Conservation (phyloP, 1,284 basidiomycete genomes). For the Flammula alnicola region DNA sequence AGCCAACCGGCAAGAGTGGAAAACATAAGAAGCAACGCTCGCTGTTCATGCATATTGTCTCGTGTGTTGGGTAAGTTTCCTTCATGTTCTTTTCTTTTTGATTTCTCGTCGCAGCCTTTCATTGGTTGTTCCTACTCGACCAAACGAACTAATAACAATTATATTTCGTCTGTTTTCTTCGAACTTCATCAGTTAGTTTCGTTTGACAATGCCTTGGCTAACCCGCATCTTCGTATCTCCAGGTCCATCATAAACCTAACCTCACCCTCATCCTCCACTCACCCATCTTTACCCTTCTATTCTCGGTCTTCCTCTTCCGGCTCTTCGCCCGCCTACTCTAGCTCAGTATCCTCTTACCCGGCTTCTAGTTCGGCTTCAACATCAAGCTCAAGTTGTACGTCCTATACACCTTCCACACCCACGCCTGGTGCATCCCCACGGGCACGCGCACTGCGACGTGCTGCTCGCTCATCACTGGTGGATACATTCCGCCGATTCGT, state of each 20-base stretch:
- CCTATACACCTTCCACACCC: slow-evolving; percentile 10
- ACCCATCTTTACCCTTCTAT: slow-evolving; percentile 25
- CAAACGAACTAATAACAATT: too few relatives aligned
- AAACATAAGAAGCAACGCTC: slow-evolving; percentile 61
- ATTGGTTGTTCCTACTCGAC: slow-evolving; percentile 17
- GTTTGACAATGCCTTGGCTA: too few relatives aligned
- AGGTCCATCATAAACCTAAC: slow-evolving; percentile 44
- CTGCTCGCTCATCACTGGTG: slow-evolving; percentile 75
- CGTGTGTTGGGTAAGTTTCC: slow-evolving; percentile 57
- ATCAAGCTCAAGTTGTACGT: slow-evolving; percentile 9
- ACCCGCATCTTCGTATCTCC: slow-evolving; percentile 14
- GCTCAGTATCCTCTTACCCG: slow-evolving; percentile 29
- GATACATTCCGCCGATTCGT: slow-evolving; percentile 77
- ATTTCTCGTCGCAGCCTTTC: background rate
- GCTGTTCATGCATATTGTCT: slow-evolving; percentile 60
- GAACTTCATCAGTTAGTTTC: too few relatives aligned
- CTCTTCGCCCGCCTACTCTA: slow-evolving; percentile 25
- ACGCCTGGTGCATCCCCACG: slow-evolving; percentile 26
- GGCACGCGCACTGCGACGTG: slow-evolving; percentile 56
- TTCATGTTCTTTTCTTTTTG: background rate
- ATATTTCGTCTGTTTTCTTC: too few relatives aligned
- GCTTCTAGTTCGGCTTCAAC: slow-evolving; percentile 26
- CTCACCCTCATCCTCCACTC: slow-evolving; percentile 31
- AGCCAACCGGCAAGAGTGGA: slow-evolving; percentile 12
- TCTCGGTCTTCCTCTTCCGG: slow-evolving; percentile 21